Evolutionary conservation across 2,329 filamentous ascomycete species (phyloP), one percentile per base, ranked within the genome.

Genomic region (Blastomyces gilchristii): DNA sequence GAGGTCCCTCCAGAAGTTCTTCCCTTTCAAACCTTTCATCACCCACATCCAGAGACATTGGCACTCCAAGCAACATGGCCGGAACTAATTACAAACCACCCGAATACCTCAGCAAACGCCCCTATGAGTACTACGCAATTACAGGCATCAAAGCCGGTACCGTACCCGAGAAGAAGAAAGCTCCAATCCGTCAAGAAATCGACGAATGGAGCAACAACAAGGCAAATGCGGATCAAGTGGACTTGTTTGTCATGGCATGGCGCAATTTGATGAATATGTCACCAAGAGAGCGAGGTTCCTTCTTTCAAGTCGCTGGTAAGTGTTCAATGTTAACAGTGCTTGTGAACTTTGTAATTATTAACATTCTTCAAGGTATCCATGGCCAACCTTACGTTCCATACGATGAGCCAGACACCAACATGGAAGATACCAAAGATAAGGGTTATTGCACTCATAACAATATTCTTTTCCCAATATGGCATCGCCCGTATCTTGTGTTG

Each of bases 391-490:
- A 79, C 67, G 72, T 75, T 16, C 69, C 79, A 1, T 87, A 84
- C 83, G 81, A 85, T 69, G 78, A 74, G 34, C 81, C 77, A 0
- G 67, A 5, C 83, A 82, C 2, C 76, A 61, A 79, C n/a, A 90
- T 90, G 57, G 47, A 43, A 37, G 49, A 54, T 16, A 34, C 31
- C 59, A 34, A 59, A 59, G 28, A 34, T 12, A 59, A 59, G 58
- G 58, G 58, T 7, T 95, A 92, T 73, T 95, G 91, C 72, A 84
- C 84, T 18, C 91, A 96, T 74, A 83, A 81, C 45, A 88, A 87
- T 4, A 84, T 87, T 60, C 77, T 94, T 16, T 94, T 96, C 72
- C 84, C 87, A 34, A 83, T 86, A 53, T 95, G 91, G 91, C 91
- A 96, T 78, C 83, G 91, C 56, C 88, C 90, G 0, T 95, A 93